phyloP scores from a whole-genome alignment of 2,329 filamentous ascomycete genomes.

The Clarireedia hainanense region DNA sequence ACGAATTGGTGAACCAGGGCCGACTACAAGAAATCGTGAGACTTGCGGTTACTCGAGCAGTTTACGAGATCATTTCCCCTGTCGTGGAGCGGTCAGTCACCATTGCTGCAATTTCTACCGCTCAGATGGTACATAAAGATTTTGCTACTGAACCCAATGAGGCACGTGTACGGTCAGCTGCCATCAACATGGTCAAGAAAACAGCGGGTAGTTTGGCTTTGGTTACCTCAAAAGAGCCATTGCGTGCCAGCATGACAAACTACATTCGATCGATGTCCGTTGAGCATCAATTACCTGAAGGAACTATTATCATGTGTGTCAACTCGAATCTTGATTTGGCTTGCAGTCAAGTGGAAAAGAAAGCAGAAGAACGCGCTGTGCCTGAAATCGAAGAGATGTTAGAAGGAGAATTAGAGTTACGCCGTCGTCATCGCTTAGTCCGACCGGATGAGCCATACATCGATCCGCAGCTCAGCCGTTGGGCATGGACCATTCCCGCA shows the following conservation, averaged over 20 bases:
- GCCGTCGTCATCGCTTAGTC: slow-evolving; percentile 66
- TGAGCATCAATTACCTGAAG: slow-evolving; percentile 77
- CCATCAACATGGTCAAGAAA: slow-evolving; percentile 89
- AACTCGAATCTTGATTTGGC: slow-evolving; percentile 95
- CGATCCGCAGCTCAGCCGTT: slow-evolving; percentile 73
- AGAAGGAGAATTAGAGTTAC: slow-evolving; percentile 67
- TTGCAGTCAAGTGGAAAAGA: slow-evolving; percentile 89
- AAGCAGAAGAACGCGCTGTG: slow-evolving; percentile 85
- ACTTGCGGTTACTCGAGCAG: slow-evolving; percentile 77
- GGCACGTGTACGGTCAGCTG: slow-evolving; percentile 74
- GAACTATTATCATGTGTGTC: slow-evolving; percentile 95
- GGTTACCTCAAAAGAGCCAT: slow-evolving; percentile 96
- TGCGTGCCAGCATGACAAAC: slow-evolving; percentile 94
- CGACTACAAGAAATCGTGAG: slow-evolving; percentile 72
- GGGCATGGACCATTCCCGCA: slow-evolving; percentile 89
- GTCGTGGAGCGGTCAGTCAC: slow-evolving; percentile 97
- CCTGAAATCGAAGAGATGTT: slow-evolving; percentile 95
- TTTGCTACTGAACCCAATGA: slow-evolving; percentile 91
- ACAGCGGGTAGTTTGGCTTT: slow-evolving; percentile 88
- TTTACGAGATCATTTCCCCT: slow-evolving; percentile 93
- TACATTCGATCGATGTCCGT: slow-evolving; percentile 71
- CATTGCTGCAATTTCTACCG: slow-evolving; percentile 93
- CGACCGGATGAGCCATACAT: slow-evolving; percentile 80
- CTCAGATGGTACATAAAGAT: slow-evolving; percentile 92
- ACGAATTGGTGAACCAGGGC: slow-evolving; percentile 65